Conservation (phyloP, 805 yeast genomes). For the Cyberlindnera maclurae region DNA sequence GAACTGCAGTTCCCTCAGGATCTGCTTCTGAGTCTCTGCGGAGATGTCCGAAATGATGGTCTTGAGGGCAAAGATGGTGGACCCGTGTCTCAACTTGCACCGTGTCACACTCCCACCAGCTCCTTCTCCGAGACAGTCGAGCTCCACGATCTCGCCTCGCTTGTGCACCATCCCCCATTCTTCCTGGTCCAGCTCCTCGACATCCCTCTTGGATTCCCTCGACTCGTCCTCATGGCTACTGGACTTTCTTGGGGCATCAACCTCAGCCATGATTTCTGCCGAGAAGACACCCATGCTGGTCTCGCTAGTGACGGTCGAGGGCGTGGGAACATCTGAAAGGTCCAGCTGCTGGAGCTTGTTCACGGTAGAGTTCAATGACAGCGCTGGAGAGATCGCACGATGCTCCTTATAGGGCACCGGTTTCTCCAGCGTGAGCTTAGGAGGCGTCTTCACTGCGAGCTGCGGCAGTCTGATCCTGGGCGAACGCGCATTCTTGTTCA, state of each 20-base stretch:
- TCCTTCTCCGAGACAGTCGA: conserved; percentile 85
- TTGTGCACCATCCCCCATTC: conserved; percentile 67
- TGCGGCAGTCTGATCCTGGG: conserved; percentile 39
- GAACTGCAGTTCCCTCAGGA: conserved; percentile 83
- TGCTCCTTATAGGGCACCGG: conserved; percentile 5
- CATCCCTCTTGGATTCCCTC: conserved; percentile 26
- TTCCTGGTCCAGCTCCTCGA: conserved; percentile 56
- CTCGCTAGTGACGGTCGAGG: conserved; percentile 25
- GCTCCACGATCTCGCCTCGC: conserved; percentile 53
- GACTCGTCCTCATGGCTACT: conserved; percentile 3
- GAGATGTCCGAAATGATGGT: conserved; percentile 44
- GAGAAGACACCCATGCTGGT: conserved; percentile 22
- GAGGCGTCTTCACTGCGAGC: conserved; percentile 17
- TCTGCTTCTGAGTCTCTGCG: conserved; percentile 84
- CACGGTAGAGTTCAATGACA: conserved; percentile 18
- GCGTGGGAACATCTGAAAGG: conserved; percentile 19
- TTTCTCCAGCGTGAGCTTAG: neutral
- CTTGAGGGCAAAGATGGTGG: conserved; percentile 74
- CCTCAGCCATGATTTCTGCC: conserved; percentile 25
- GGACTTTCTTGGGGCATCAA: conserved; percentile 4
- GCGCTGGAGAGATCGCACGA: conserved; percentile 14
- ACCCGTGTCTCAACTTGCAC: conserved; percentile 55
- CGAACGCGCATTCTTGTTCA: conserved; percentile 32
- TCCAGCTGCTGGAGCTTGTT: conserved; percentile 15
- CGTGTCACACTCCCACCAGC: conserved; percentile 86